These are phyloP conservation scores for Closterium sp. DNA, from an alignment of 139 green algal species.

Conservation along the genomic window DNA sequence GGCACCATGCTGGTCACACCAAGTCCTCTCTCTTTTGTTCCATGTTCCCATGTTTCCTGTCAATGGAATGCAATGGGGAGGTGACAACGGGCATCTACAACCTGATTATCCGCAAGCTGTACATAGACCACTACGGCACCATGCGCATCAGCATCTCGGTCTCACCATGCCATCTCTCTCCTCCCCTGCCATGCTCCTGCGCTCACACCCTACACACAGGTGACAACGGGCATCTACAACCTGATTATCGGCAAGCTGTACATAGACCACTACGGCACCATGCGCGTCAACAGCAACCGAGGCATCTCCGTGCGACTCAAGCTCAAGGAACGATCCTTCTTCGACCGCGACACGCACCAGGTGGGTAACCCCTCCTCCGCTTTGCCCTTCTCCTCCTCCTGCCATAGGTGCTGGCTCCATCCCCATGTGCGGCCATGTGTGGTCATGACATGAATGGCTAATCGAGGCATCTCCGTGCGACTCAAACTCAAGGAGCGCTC, in stretches of 20 bases:
- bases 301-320: constrained; percentile 55
- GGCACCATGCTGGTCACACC: constrained; percentile 66
- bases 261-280: constrained; percentile 81
- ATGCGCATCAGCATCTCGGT: constrained; percentile 55
- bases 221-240: constrained; percentile 81
- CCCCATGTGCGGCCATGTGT: not conserved
- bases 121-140: constrained; percentile 80
- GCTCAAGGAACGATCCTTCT: constrained; percentile 71
- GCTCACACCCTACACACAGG: constrained; percentile 16
- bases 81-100: constrained; percentile 81
- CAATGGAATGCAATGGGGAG: constrained; percentile 15
- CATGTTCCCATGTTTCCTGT: too few relatives aligned
- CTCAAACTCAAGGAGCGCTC: not conserved
- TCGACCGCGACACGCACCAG: constrained; percentile 65
- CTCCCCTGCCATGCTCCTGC: not conserved
- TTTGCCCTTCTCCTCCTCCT: not conserved
- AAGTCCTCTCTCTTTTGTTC: too few relatives aligned
- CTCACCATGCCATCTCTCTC: not conserved
- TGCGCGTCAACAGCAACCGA: constrained; percentile 61
- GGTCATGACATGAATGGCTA: too few relatives aligned
- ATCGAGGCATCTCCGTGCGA: too few relatives aligned
- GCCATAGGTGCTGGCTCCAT: too few relatives aligned
- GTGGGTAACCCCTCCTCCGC: constrained; percentile 38
- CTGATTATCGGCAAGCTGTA: constrained; percentile 89
- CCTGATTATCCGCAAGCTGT: constrained; percentile 87